A percentile compares a stretch with the other conserved stretches of the same genome.
phyloP scores from a whole-genome alignment of 75 land plant genomes.

The Azolla pinnata region DNA sequence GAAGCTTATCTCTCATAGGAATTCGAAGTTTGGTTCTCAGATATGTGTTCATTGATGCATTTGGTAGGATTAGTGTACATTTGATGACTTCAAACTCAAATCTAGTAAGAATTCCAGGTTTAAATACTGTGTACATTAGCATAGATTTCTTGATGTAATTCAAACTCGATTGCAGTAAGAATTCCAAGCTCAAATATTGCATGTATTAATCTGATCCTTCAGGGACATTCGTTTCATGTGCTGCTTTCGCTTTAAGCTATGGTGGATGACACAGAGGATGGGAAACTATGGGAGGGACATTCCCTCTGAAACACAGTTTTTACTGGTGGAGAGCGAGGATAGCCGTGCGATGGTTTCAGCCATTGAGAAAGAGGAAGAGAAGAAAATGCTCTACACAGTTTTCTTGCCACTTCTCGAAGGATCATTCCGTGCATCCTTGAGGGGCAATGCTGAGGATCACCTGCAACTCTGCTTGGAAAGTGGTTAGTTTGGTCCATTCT shows the following conservation, averaged over 20 bases:
- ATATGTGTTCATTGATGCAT: too few relatives aligned
- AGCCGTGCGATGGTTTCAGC: constrained; percentile 6
- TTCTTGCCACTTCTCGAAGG: constrained; percentile 75
- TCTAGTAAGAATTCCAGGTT: neutral
- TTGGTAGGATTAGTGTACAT: neutral
- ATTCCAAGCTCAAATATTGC: neutral
- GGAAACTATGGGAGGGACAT: constrained; percentile 61
- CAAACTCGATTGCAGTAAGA: neutral
- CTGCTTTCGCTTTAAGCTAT: constrained; percentile 66
- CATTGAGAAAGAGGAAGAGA: constrained; percentile 17
- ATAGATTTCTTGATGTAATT: neutral
- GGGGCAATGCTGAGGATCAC: constrained; percentile 62
- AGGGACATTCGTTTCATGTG: constrained; percentile 69
- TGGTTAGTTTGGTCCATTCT: constrained; percentile 60
- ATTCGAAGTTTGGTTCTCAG: too few relatives aligned
- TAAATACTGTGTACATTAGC: neutral
- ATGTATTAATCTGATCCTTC: constrained; percentile 4
- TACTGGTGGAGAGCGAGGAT: constrained; percentile 61
- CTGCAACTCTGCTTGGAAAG: constrained; percentile 73
- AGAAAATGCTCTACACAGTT: constrained; percentile 46
- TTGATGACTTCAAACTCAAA: neutral
- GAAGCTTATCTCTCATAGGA: too few relatives aligned
- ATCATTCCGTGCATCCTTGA: constrained; percentile 56
- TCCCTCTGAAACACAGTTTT: constrained; percentile 74
- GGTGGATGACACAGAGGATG: constrained; percentile 94